phyloP scores from a whole-genome alignment of 257 asterid species.

The Nicotiana attenuata region DNA sequence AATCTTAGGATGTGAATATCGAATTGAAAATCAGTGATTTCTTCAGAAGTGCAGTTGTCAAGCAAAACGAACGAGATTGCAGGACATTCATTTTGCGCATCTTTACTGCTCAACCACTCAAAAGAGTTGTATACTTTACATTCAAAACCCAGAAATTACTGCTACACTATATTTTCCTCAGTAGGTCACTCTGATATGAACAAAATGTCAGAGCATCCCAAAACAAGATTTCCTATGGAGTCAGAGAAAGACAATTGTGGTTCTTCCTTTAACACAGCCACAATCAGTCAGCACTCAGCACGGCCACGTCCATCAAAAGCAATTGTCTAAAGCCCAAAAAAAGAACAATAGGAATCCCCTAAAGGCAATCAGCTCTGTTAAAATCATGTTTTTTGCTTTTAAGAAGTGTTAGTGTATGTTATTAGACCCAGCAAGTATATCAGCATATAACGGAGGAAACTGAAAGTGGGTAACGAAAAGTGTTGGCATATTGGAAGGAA shows the following conservation, averaged over 20 bases:
- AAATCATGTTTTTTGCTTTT: background rate
- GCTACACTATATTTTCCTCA: background rate
- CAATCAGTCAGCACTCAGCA: background rate
- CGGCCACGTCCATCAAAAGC: background rate
- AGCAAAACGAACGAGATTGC: background rate
- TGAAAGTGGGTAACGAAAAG: constrained; percentile 57
- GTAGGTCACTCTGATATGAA: background rate
- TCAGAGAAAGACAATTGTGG: background rate
- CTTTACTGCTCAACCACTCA: background rate
- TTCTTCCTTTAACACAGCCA: too few species aligned
- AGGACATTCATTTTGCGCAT: background rate
- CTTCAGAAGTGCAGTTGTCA: background rate
- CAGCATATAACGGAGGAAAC: constrained; percentile 66
- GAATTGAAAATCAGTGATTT: background rate
- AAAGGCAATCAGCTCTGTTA: background rate
- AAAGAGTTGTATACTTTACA: constrained; percentile 3
- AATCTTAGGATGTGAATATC: background rate
- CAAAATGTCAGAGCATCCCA: background rate
- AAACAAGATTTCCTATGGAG: background rate
- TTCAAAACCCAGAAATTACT: background rate
- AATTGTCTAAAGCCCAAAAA: background rate
- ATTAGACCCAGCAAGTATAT: background rate
- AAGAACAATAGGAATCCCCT: background rate
- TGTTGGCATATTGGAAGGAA: constrained; percentile 78
- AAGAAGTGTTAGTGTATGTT: constrained; percentile 1